Evolutionary conservation across 306 rosid genomes (phyloP), one percentile per base, ranked within the genome.

Genomic region (Cicer pinnatifidum): DNA sequence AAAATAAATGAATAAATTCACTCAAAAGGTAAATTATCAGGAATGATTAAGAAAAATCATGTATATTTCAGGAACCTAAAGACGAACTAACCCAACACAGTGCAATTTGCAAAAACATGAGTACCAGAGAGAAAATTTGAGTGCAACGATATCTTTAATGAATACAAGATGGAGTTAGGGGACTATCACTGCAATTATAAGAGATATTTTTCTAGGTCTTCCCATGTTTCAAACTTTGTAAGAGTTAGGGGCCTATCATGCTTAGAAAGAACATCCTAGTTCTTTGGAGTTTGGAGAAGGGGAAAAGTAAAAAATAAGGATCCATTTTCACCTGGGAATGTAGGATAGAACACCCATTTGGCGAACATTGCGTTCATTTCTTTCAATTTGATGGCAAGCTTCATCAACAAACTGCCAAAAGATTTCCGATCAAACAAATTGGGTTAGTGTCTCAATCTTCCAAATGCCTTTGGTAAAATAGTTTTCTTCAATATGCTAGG

Each of bases 321-420:
- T 67, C n/a, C 57, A 23, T 61, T 73, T 73, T 86, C 73, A 94
- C 97, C 99, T 89, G 40, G 96, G 92, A 78, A 94, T 94, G 78
- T 91, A 94, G 62, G 99, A 89, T 63, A 94, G 85, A 75, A 91
- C 97, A 72, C 99, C 99, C 79, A 85, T 82, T 82, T 90, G 96
- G 66, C 95, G 89, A 56, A 90, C 96, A 82, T 91, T 94, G 66
- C 96, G 92, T 73, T 91, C 99, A 68, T 90, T 91, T 84, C 93
- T 89, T 88, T 94, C 99, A 78, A 94, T 94, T 83, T 94, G 99
- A 85, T 87, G 97, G 84, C 99, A 94, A 81, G 99, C 99, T 91
- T 89, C 99, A 56, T 94, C 97, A 46, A 94, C 97, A 86, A 94
- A 94, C 99, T 94, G 89, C 76, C 78, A 70, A 35, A 85, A 40